phyloP scores from a whole-genome alignment of 495 filamentous ascomycete genomes.

The Xylaria acuta region DNA sequence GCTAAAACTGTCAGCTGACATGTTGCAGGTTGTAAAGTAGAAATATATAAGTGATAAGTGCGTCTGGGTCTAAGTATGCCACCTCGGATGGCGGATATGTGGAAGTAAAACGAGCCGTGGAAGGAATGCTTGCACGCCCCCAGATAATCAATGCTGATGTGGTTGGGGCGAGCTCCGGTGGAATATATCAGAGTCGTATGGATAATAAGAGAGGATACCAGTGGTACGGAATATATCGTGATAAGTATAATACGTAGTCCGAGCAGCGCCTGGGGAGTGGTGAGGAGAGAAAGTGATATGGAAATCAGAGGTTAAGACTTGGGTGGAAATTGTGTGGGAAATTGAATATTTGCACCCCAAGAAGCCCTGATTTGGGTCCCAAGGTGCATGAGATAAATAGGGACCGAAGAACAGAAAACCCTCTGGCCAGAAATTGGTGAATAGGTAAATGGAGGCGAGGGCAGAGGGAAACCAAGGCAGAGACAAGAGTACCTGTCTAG shows the following conservation, averaged over 20 bases:
- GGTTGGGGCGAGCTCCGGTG: not conserved
- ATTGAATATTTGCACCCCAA: not conserved
- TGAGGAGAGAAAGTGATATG: not conserved
- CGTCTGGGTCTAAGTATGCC: not conserved
- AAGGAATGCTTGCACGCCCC: not conserved
- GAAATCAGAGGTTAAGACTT: not conserved
- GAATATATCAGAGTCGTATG: not conserved
- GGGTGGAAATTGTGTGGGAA: not conserved
- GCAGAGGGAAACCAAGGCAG: not conserved
- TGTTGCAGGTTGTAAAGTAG: not conserved
- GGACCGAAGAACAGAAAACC: not conserved
- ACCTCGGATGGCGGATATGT: not conserved
- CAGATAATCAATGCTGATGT: not conserved
- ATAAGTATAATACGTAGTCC: not conserved
- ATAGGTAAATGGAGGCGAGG: not conserved
- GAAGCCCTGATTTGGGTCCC: not conserved
- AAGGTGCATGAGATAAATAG: not conserved
- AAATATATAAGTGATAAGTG: conserved; percentile 5
- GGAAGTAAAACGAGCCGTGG: conserved; percentile 6
- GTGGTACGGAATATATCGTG: not conserved
- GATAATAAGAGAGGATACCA: not conserved
- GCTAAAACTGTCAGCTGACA: conserved; percentile 4
- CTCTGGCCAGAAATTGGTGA: not conserved
- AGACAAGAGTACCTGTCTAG: not conserved
- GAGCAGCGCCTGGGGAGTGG: not conserved